phyloP scores from a whole-genome alignment of 352 stramenopile genomes.

The Plasmopara muralis region DNA sequence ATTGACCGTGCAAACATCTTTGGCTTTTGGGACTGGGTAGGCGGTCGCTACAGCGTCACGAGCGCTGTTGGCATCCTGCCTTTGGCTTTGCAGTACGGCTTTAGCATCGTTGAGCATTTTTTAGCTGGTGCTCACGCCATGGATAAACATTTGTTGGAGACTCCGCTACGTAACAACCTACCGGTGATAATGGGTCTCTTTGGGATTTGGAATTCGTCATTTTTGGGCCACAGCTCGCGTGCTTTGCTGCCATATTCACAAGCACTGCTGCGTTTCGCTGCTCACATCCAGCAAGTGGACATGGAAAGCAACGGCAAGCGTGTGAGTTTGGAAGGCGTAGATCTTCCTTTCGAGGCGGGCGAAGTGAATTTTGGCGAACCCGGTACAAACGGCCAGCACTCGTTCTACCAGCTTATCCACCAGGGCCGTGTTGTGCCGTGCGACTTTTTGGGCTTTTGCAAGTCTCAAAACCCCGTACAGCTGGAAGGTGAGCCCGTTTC shows the following conservation, averaged over 20 bases:
- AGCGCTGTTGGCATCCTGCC: slow-evolving; percentile 95
- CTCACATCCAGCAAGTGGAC: slow-evolving; percentile 98
- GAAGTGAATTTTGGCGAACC: slow-evolving; percentile 98
- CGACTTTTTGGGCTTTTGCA: slow-evolving; percentile 98
- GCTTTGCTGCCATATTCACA: slow-evolving; percentile 92
- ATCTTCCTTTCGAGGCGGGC: slow-evolving; percentile 90
- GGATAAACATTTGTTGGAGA: slow-evolving; percentile 95
- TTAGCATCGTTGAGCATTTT: slow-evolving; percentile 88
- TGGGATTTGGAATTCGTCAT: slow-evolving; percentile 98
- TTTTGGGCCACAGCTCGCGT: slow-evolving; percentile 91
- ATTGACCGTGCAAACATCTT: slow-evolving; percentile 96
- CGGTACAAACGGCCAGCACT: slow-evolving; percentile 97
- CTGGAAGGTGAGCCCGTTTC: slow-evolving; percentile 82
- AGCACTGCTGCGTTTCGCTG: slow-evolving; percentile 92
- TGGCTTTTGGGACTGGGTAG: slow-evolving; percentile 99
- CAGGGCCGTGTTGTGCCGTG: slow-evolving; percentile 95
- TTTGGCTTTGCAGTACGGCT: slow-evolving; percentile 94
- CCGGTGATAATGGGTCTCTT: slow-evolving; percentile 96
- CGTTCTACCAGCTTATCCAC: slow-evolving; percentile 99
- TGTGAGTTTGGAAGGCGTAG: slow-evolving; percentile 90
- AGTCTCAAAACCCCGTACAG: slow-evolving; percentile 88
- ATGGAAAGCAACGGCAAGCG: slow-evolving; percentile 99
- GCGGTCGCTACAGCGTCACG: slow-evolving; percentile 96
- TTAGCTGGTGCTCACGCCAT: slow-evolving; percentile 95
- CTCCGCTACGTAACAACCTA: slow-evolving; percentile 91